These are phyloP conservation scores for Tulasnella sp. DNA, from an alignment of 768 basidiomycete genomes.

Conservation along the genomic window DNA sequence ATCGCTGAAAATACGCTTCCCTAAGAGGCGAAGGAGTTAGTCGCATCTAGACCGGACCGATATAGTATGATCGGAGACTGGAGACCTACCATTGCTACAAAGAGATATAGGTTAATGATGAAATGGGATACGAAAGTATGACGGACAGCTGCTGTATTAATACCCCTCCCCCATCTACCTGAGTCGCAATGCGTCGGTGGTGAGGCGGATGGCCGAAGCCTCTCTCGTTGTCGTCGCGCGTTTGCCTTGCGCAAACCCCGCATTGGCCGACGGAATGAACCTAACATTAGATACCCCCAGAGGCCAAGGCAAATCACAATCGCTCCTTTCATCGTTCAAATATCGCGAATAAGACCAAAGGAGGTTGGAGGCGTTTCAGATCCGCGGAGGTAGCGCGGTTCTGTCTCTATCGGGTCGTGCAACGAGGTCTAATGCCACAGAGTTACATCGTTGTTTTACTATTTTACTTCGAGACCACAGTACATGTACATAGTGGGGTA, in stretches of 20 bases:
- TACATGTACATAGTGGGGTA: not conserved
- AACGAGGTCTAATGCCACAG: not conserved
- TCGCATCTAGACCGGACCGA: not conserved
- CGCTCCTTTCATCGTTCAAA: not conserved
- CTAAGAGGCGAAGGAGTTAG: constrained; percentile 17
- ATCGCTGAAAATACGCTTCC: constrained; percentile 39
- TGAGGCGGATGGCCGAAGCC: not conserved
- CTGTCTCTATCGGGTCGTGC: not conserved
- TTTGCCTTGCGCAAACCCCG: not conserved
- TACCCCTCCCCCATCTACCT: not conserved
- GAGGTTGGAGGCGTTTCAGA: not conserved
- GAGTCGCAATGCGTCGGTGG: not conserved
- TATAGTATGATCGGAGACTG: not conserved
- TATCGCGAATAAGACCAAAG: not conserved
- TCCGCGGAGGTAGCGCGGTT: not conserved
- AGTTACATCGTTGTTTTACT: too few relatives aligned
- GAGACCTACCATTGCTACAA: not conserved
- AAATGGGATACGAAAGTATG: not conserved
- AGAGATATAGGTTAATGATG: not conserved
- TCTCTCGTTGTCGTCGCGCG: constrained; percentile 3
- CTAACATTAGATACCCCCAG: not conserved
- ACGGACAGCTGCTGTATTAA: not conserved
- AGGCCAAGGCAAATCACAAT: not conserved
- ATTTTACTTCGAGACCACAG: not conserved
- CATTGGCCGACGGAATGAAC: not conserved